Evolutionary conservation across 208 protist genomes (phyloP).

Genomic region (Naegleria fowleri): DNA sequence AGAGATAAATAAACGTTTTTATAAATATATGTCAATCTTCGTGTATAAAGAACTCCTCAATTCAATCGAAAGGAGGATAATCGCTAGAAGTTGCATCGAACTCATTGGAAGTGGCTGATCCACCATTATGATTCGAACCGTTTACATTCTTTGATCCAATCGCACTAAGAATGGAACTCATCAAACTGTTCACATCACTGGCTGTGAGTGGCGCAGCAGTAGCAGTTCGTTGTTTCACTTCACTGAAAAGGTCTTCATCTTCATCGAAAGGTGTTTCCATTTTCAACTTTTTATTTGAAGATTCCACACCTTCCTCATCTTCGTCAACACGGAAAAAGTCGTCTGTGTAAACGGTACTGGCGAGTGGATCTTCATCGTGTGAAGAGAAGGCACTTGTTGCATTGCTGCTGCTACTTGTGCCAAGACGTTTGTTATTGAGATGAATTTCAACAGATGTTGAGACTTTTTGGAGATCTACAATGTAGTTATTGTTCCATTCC

Average conservation of each 20-base stretch:
- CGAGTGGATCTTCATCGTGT: not conserved
- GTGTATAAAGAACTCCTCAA: too few species aligned
- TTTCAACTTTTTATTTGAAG: not conserved
- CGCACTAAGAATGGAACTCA: not conserved
- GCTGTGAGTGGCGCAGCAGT: not conserved
- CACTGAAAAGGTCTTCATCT: not conserved
- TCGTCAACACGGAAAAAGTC: not conserved
- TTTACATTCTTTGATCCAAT: not conserved
- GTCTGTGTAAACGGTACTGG: not conserved
- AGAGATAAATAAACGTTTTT: not conserved
- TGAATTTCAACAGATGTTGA: conserved; percentile 6
- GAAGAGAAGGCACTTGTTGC: not conserved
- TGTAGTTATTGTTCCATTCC: not conserved
- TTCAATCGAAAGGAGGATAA: not conserved
- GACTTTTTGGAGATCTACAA: not conserved
- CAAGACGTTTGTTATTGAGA: not conserved
- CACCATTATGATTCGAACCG: too few species aligned
- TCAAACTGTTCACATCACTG: not conserved
- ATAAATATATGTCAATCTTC: too few species aligned
- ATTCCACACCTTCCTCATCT: not conserved
- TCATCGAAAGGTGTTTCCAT: not conserved
- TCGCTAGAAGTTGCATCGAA: not conserved
- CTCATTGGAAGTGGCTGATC: not conserved
- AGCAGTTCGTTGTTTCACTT: not conserved
- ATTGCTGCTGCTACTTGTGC: not conserved